A percentile compares a stretch with the other conserved stretches of the same genome.
These are phyloP conservation scores for Xanthoconium stramineum DNA, from an alignment of 768 basidiomycete genomes.

Conservation along the genomic window DNA sequence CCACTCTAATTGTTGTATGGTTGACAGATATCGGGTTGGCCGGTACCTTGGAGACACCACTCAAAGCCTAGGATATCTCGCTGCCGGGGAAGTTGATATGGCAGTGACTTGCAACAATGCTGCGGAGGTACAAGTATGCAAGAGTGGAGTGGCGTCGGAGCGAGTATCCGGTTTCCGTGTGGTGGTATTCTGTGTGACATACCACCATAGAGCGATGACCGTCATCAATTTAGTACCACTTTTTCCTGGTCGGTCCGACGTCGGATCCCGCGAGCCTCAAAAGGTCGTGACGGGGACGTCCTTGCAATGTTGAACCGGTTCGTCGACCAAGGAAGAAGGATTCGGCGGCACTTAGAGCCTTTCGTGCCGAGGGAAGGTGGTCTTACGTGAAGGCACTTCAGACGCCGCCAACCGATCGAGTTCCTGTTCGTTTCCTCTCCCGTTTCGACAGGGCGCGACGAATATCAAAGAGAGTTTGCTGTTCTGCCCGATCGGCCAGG, in stretches of 20 bases:
- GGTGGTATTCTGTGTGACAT: slow-evolving; percentile 9
- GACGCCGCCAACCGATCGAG: slow-evolving; percentile 30
- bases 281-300: slow-evolving; percentile 30
- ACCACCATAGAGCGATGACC: background rate
- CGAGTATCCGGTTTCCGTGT: slow-evolving; percentile 47
- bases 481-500: slow-evolving; percentile 51
- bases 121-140: slow-evolving; percentile 40
- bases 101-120: slow-evolving; percentile 52
- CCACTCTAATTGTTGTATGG: slow-evolving; percentile 14
- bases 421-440: slow-evolving; percentile 48
- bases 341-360: slow-evolving; percentile 27
- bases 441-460: slow-evolving; percentile 56
- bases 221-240: slow-evolving; percentile 41
- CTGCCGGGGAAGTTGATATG: slow-evolving; percentile 42
- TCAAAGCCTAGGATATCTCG: slow-evolving; percentile 42
- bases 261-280: slow-evolving; percentile 44
- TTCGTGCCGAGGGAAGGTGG: background rate
- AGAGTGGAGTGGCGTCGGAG: slow-evolving; percentile 30
- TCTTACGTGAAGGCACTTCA: slow-evolving; percentile 8
- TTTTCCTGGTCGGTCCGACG: slow-evolving; percentile 45
- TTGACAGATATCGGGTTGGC: slow-evolving; percentile 36
- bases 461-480: slow-evolving; percentile 55
- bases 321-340: slow-evolving; percentile 42
- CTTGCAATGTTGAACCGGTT: slow-evolving; percentile 47
- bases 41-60: slow-evolving; percentile 60